Conservation (phyloP, 2,329 filamentous ascomycete species). For the Dothideomycetes sp. region DNA sequence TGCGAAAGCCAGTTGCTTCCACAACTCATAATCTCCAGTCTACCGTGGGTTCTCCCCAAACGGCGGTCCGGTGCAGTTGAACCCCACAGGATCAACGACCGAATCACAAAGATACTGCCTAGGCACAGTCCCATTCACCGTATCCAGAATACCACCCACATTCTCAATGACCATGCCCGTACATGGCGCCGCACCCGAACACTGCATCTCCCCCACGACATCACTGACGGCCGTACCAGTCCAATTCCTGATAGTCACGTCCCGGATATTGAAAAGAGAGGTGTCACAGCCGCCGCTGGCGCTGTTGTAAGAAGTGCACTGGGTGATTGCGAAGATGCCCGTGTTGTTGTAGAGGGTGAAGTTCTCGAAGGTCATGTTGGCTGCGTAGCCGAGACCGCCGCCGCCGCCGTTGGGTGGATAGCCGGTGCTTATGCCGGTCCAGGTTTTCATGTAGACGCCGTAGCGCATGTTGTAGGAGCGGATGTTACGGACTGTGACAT, state of each 20-base stretch:
- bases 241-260: slow-evolving; percentile 17
- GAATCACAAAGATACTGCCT: slow-evolving; percentile 15
- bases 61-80: slow-evolving; percentile 15
- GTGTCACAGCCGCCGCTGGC: slow-evolving; percentile 15
- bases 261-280: slow-evolving; percentile 26
- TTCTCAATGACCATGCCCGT: slow-evolving; percentile 13
- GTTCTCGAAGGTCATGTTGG: slow-evolving; percentile 27
- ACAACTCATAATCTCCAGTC: no score
- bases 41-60: slow-evolving; percentile 3
- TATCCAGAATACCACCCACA: slow-evolving; percentile 8
- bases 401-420: slow-evolving; percentile 45
- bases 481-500: slow-evolving; percentile 38
- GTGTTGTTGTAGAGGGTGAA: slow-evolving; percentile 12
- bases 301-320: slow-evolving; percentile 16
- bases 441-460: slow-evolving; percentile 47
- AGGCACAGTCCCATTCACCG: slow-evolving; percentile 12
- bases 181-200: slow-evolving; percentile 17
- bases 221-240: slow-evolving; percentile 17
- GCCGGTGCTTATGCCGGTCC: slow-evolving; percentile 35
- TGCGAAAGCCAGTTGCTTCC: no score
- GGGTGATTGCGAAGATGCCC: slow-evolving; percentile 16
- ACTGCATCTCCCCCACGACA: slow-evolving; percentile 17
- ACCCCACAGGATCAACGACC: slow-evolving; percentile 12
- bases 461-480: slow-evolving; percentile 35
- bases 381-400: slow-evolving; percentile 38